phyloP scores from a whole-genome alignment of 768 basidiomycete genomes.

The Sistotremastrum niveocremeum region DNA sequence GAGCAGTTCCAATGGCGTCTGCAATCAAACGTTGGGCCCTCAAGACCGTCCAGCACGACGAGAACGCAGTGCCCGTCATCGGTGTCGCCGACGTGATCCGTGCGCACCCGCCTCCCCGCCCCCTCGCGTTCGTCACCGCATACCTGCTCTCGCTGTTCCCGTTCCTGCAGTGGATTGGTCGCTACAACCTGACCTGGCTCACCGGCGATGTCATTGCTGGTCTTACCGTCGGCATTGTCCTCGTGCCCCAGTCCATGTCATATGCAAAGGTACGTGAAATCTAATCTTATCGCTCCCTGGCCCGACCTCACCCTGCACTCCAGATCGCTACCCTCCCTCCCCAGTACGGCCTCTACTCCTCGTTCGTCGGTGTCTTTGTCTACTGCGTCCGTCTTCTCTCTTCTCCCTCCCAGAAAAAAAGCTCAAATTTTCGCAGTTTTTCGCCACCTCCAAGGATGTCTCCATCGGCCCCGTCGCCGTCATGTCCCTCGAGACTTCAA shows the following conservation, averaged over 20 bases:
- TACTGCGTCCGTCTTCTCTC: conserved; percentile 51
- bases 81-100: no score
- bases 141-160: no score
- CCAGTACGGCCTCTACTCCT: conserved; percentile 82
- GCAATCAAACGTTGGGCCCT: conserved; percentile 1
- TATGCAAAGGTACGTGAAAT: conserved; percentile 49
- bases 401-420: neutral
- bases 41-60: neutral
- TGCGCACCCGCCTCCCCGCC: no score
- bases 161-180: neutral
- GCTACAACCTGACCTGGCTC: conserved; percentile 35
- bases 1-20: neutral
- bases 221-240: conserved; percentile 86
- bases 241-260: conserved; percentile 91
- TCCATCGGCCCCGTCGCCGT: conserved; percentile 99
- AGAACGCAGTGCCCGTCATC: conserved; percentile 6
- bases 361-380: conserved; percentile 74
- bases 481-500: conserved; percentile 81
- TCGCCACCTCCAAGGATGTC: conserved; percentile 96
- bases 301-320: neutral
- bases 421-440: conserved; percentile 39
- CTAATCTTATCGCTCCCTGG: neutral
- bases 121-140: no score
- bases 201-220: conserved; percentile 82
- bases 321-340: conserved; percentile 68